Evolutionary conservation across 2,329 filamentous ascomycete species (phyloP), one percentile per base, ranked within the genome.

Genomic region (Cylindrodendrum hubeiense): DNA sequence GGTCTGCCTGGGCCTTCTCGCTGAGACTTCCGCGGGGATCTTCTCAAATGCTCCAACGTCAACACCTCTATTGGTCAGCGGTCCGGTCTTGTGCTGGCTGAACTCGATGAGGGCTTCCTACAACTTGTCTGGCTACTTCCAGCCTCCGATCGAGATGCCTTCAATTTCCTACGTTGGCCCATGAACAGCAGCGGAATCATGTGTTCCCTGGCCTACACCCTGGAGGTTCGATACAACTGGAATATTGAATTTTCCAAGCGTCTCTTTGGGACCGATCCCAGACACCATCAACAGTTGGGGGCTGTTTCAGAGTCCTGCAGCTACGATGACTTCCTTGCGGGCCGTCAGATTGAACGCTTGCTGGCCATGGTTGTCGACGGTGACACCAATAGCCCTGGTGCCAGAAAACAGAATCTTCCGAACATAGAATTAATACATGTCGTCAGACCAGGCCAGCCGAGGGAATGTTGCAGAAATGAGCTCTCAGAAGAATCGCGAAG

Each of bases 31-130:
- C 19, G 26, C 71, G 22, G 69, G 41, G 19, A 44, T 44, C 41
- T 44, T 44, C 19, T 44, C 41, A 44, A 44, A 44, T 65, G 52
- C 63, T 56, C 4, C 24, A 50, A 43, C 6, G 79, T 78, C 8
- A 80, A 66, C 64, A 78, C 78, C 68, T 80, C 79, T 57, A 44
- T 71, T 70, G 56, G 58, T 58, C 24, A 51, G 26, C 24, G 49
- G 57, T 12, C 57, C 57, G 19, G 41, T 60, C 57, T 34, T 60
- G 57, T n/a, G 26, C 12, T 9, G 47, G 8, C 34, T 50, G 19
- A 44, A 52, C 39, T 60, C 47, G 26, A 49, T 28, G 41, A 44
- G 19, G 41, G 41, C 41, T 44, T 44, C 19, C 41, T 44, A 19
- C 19, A 60, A 7, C 5, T 34, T 39, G 4, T 21, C 39, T 1